phyloP scores from a whole-genome alignment of 1,284 basidiomycete genomes.

The Omphalotus olearius region DNA sequence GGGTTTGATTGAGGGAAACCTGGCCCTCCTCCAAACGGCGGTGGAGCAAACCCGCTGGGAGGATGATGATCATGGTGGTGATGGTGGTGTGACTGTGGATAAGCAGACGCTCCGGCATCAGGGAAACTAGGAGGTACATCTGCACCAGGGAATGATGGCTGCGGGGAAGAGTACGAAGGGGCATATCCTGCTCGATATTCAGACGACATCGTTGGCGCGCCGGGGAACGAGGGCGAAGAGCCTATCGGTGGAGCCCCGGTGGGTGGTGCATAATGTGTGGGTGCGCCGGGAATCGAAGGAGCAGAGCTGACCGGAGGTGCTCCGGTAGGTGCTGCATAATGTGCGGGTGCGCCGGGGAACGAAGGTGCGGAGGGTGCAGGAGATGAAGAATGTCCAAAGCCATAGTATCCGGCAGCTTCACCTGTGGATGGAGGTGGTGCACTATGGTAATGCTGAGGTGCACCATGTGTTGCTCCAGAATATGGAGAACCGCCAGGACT shows the following conservation, averaged over 20 bases:
- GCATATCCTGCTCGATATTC: neutral
- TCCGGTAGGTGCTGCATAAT: constrained; percentile 25
- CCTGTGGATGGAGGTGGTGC: constrained; percentile 16
- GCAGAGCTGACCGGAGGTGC: constrained; percentile 10
- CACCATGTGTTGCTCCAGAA: constrained; percentile 7
- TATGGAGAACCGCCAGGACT: neutral
- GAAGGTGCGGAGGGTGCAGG: constrained; percentile 7
- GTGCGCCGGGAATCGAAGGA: constrained; percentile 16
- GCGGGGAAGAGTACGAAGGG: constrained; percentile 7
- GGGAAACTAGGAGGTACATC: constrained; percentile 12
- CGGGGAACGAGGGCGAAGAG: constrained; percentile 23
- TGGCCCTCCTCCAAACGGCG: constrained; percentile 12
- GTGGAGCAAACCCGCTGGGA: constrained; percentile 12
- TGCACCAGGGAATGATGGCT: constrained; percentile 22
- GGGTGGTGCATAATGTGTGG: constrained; percentile 25
- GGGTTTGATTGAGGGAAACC: constrained; percentile 23
- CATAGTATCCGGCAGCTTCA: constrained; percentile 24
- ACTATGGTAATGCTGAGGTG: constrained; percentile 6
- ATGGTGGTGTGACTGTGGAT: constrained; percentile 11
- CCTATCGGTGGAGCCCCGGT: constrained; percentile 13
- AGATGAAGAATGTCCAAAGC: constrained; percentile 2
- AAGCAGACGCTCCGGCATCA: constrained; percentile 5
- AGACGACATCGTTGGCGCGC: constrained; percentile 2
- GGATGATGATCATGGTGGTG: constrained; percentile 10
- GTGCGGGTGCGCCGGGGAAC: constrained; percentile 13